Conservation (phyloP, 1,284 basidiomycete species). For the Wallemia ichthyophaga region DNA sequence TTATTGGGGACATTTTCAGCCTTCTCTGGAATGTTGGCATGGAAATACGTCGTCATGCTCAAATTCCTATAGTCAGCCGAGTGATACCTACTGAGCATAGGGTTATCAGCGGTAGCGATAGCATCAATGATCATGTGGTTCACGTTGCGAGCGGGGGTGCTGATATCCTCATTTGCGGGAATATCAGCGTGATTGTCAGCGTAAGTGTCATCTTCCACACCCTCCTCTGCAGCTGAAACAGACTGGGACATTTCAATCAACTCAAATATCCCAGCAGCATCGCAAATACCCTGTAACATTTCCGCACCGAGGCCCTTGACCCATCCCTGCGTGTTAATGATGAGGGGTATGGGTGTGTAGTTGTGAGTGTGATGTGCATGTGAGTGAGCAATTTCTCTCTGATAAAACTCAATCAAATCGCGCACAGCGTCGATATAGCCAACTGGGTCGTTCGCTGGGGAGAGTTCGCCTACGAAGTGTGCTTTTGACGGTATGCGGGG, state of each 20-base stretch:
- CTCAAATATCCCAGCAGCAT: slow-evolving; percentile 30
- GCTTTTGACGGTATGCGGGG: slow-evolving; percentile 35
- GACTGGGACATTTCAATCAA: slow-evolving; percentile 1
- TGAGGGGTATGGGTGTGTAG: slow-evolving; percentile 25
- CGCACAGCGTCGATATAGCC: slow-evolving; percentile 8
- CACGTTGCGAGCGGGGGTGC: no score
- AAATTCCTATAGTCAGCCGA: slow-evolving; percentile 44
- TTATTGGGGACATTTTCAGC: no score
- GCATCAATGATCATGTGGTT: no score
- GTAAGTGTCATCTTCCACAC: no score
- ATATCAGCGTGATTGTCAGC: no score
- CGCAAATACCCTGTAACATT: slow-evolving; percentile 22
- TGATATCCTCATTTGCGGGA: no score
- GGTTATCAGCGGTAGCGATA: slow-evolving; percentile 11
- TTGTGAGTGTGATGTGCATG: slow-evolving; percentile 1
- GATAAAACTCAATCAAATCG: slow-evolving; percentile 10
- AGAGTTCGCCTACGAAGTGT: slow-evolving; percentile 52
- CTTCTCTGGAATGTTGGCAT: slow-evolving; percentile 23
- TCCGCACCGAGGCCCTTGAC: slow-evolving; percentile 73
- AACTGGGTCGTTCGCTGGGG: slow-evolving; percentile 12
- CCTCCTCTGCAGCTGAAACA: not conserved
- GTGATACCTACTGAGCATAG: slow-evolving; percentile 24
- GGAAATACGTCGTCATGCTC: slow-evolving; percentile 49
- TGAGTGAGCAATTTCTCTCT: slow-evolving; percentile 23
- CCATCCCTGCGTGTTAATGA: slow-evolving; percentile 95